Conservation (phyloP, 371 early-diverging fungal genomes). For the Apophysomyces ossiformis region DNA sequence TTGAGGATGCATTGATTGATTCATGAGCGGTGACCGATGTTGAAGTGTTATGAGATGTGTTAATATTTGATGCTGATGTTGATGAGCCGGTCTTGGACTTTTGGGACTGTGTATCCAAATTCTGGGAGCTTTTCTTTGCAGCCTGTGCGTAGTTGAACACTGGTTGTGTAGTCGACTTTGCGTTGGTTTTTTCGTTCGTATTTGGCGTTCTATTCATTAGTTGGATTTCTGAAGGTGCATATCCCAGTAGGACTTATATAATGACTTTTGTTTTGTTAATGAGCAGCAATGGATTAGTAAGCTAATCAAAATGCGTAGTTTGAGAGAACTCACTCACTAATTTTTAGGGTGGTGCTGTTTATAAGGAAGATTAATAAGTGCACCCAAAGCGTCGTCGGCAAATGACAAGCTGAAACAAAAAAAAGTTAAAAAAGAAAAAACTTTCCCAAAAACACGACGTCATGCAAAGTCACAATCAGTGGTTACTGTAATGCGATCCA, state of each 20-base stretch:
- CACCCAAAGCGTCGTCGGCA: slow-evolving; percentile 9
- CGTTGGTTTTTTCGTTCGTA: slow-evolving; percentile 40
- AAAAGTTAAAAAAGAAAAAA: background rate
- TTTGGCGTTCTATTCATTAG: slow-evolving; percentile 52
- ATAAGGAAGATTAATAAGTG: slow-evolving; percentile 1
- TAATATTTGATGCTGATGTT: slow-evolving; percentile 6
- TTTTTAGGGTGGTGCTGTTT: slow-evolving; percentile 9
- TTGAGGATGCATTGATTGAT: slow-evolving; percentile 4
- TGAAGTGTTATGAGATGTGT: slow-evolving; percentile 9
- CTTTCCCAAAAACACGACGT: too few species aligned
- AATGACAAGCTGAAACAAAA: background rate
- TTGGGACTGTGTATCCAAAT: slow-evolving; percentile 7
- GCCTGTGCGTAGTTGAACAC: slow-evolving; percentile 56
- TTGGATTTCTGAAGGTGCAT: slow-evolving; percentile 43
- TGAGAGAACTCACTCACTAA: background rate
- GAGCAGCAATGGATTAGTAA: background rate
- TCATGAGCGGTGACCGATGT: slow-evolving; percentile 11
- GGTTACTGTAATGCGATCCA: too few species aligned
- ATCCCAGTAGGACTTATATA: slow-evolving; percentile 39
- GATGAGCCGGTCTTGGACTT: slow-evolving; percentile 9
- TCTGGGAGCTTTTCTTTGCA: slow-evolving; percentile 46
- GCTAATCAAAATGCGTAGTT: background rate
- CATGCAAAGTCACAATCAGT: too few species aligned
- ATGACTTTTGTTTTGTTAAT: background rate
- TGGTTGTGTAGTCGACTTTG: slow-evolving; percentile 40